Percentiles rank a stretch among this genome's conserved stretches.
phyloP scores from a whole-genome alignment of 2,329 filamentous ascomycete genomes.

The Bipolaris victoriae region DNA sequence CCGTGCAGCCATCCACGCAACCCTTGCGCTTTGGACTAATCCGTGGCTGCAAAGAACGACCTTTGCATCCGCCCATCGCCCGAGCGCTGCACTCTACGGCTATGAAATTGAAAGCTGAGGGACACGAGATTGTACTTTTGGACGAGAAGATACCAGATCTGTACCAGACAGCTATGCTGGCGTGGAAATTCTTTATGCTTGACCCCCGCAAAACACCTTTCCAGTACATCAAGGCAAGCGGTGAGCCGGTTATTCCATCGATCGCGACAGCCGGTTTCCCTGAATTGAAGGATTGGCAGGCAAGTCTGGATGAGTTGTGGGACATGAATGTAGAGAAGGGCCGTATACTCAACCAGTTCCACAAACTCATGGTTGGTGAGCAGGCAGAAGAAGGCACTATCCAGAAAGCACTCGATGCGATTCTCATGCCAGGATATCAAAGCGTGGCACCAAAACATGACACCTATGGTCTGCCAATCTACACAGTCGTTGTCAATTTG shows the following conservation, averaged over 20 bases:
- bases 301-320: conserved; percentile 50
- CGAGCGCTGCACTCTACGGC: conserved; percentile 54
- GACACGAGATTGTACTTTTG: conserved; percentile 52
- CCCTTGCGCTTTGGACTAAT: conserved; percentile 58
- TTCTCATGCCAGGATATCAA: conserved; percentile 58
- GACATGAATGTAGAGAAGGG: conserved; percentile 51
- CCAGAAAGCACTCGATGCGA: conserved; percentile 56
- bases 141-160: conserved; percentile 40
- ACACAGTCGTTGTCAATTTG: conserved; percentile 60
- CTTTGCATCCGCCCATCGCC: conserved; percentile 59
- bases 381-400: conserved; percentile 13
- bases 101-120: conserved; percentile 49
- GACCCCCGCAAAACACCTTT: conserved; percentile 46
- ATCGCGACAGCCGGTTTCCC: conserved; percentile 44
- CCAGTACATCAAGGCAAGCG: conserved; percentile 45
- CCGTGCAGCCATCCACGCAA: conserved; percentile 21
- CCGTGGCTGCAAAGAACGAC: conserved; percentile 55
- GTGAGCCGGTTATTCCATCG: conserved; percentile 55
- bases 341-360: conserved; percentile 50
- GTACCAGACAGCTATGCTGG: conserved; percentile 43
- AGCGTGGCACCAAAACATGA: conserved; percentile 61
- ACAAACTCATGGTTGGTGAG: conserved; percentile 44
- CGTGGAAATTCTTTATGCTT: conserved; percentile 53
- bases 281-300: conserved; percentile 40
- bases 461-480: conserved; percentile 54